Percentiles rank a stretch among this genome's conserved stretches.
These are phyloP conservation scores for Cladosporium sphaerospermum DNA, from an alignment of 2,329 filamentous ascomycete species.

Conservation along the genomic window DNA sequence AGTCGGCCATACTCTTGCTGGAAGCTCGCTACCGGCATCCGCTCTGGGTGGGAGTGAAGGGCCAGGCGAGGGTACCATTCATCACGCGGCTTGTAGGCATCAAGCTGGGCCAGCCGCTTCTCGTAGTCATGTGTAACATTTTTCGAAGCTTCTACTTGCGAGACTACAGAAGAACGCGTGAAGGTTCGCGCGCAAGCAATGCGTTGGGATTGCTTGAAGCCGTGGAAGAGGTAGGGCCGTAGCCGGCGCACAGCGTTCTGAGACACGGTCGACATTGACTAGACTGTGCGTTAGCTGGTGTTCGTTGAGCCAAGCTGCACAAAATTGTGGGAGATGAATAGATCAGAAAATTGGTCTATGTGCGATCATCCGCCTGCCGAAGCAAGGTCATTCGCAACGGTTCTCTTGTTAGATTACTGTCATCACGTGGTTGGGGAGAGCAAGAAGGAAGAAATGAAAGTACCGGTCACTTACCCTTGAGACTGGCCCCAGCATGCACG, in stretches of 20 bases:
- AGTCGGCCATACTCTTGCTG: conserved; percentile 27
- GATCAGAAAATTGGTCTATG: conserved; percentile 42
- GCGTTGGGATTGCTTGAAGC: conserved; percentile 22
- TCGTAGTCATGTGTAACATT: conserved; percentile 35
- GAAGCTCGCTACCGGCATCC: conserved; percentile 14
- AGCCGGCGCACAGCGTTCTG: conserved; percentile 45
- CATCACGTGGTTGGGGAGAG: conserved; percentile 4
- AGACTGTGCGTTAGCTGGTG: neutral
- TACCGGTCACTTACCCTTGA: conserved; percentile 3
- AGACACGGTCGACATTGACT: conserved; percentile 18
- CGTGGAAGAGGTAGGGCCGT: conserved; percentile 49
- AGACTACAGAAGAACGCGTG: conserved; percentile 12
- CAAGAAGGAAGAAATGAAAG: neutral
- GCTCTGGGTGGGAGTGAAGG: conserved; percentile 16
- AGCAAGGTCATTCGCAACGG: conserved; percentile 61
- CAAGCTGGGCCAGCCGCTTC: conserved; percentile 51
- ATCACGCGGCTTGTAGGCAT: conserved; percentile 42
- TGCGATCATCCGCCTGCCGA: conserved; percentile 46
- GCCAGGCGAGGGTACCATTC: conserved; percentile 51
- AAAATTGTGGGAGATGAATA: conserved; percentile 33
- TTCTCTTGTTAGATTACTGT: conserved; percentile 42
- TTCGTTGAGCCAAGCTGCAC: neutral
- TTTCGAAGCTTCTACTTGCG: conserved; percentile 23
- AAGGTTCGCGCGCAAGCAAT: conserved; percentile 48
- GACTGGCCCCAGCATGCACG: conserved; percentile 1